A percentile compares a stretch with the other conserved stretches of the same genome.
Conservation (phyloP, 2,329 filamentous ascomycete species). For the Magnaporthiopsis incrustans region DNA sequence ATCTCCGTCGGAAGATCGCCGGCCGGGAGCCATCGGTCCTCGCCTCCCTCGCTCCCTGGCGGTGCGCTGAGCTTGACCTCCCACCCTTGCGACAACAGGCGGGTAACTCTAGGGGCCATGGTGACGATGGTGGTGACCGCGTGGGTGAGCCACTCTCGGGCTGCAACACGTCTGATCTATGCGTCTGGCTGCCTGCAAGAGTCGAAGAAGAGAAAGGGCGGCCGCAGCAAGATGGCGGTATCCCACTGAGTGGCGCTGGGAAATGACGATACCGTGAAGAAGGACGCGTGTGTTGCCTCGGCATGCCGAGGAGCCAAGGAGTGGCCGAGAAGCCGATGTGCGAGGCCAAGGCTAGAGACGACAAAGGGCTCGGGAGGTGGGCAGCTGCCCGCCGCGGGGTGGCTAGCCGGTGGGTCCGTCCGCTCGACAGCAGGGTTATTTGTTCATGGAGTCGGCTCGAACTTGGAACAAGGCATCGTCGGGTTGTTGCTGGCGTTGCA, state of each 20-base stretch:
- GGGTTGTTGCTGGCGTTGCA: no score
- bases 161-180: not conserved
- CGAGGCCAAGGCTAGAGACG: not conserved
- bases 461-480: no score
- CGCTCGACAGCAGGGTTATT: not conserved
- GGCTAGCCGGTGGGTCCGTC: not conserved
- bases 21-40: not conserved
- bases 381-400: no score
- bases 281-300: not conserved
- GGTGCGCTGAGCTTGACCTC: not conserved
- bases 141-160: no score
- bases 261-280: not conserved
- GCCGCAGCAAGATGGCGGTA: not conserved
- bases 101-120: not conserved
- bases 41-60: not conserved
- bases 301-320: not conserved
- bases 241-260: not conserved
- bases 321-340: not conserved
- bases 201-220: not conserved
- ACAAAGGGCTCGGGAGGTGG: not conserved
- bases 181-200: not conserved
- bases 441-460: not conserved
- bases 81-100: not conserved
- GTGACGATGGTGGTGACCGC: not conserved
- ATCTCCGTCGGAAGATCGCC: conserved; percentile 25